These are phyloP conservation scores for Colletotrichum liriopes DNA, from an alignment of 2,329 filamentous ascomycete species.

Conservation along the genomic window DNA sequence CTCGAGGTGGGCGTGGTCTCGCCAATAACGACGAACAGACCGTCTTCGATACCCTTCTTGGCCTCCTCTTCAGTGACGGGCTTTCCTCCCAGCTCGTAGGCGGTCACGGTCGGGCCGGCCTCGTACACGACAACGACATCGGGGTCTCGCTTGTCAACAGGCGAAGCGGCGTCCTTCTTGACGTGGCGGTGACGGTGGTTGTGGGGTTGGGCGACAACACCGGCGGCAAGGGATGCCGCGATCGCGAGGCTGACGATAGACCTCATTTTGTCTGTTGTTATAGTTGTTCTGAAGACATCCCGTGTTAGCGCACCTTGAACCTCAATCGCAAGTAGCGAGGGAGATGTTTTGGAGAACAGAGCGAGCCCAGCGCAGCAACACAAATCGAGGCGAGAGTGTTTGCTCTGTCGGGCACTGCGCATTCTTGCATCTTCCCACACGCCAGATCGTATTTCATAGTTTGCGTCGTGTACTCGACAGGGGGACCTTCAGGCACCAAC, in stretches of 20 bases:
- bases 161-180: slow-evolving; percentile 65
- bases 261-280: slow-evolving; percentile 60
- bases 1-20: slow-evolving; percentile 69
- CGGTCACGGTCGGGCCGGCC: slow-evolving; percentile 74
- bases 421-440: neutral
- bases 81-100: slow-evolving; percentile 80
- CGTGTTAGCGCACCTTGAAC: slow-evolving; percentile 25
- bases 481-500: neutral
- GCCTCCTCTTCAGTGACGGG: slow-evolving; percentile 76
- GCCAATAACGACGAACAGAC: slow-evolving; percentile 78
- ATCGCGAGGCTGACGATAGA: slow-evolving; percentile 64
- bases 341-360: neutral
- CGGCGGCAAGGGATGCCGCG: slow-evolving; percentile 67
- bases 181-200: slow-evolving; percentile 73
- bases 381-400: neutral
- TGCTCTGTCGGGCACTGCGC: neutral
- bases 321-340: neutral
- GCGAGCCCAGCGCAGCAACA: neutral
- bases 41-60: slow-evolving; percentile 78
- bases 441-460: neutral
- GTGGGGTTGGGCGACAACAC: slow-evolving; percentile 72
- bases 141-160: slow-evolving; percentile 64
- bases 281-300: slow-evolving; percentile 12
- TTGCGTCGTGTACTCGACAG: neutral
- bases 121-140: slow-evolving; percentile 69